Evolutionary conservation across 2,329 filamentous ascomycete species (phyloP), one percentile per base, ranked within the genome.

Genomic region (Aspergillus thermomutatus): DNA sequence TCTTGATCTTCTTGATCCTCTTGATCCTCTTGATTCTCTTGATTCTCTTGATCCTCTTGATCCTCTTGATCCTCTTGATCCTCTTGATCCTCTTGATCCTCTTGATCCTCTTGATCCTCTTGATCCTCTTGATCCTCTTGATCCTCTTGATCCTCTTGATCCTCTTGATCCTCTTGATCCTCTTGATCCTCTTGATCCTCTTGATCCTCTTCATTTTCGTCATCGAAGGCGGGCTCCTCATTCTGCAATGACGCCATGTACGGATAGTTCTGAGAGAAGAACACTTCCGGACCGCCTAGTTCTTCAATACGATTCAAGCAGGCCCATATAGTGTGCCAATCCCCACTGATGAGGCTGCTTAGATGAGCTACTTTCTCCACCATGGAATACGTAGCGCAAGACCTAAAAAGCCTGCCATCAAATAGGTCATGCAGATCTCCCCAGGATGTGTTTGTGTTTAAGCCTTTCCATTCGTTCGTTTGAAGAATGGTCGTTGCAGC

Each of bases 371-470:
- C n/a, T 11, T 40, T 53, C 11, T 53, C 28, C 10, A 14, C 43
- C 9, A 25, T 23, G 11, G 7, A 26, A 28, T 21, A 11, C 14
- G 43, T 11, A 19, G 17, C 19, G 25, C 52, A 53, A 17, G 45
- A 53, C 19, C 28, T 45, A 9, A 53, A 45, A 26, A 53, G 26
- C 19, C 52, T 53, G 6, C 52, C 52, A n/a, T 53, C 45, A 19
- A 53, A 10, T 7, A 53, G 43, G 27, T 53, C 52, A 40, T 53
- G 28, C n/a, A 53, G n/a, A 25, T 49, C 41, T 11, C 3, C 27
- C 3, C 17, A 11, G 11, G 21, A 19, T 11, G 6, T n/a, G 19
- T 25, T 26, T 9, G 2, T n/a, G 14, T 9, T 14, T 19, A 21
- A 14, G 14, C 10, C 3, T 26, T 56, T 45, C 31, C 54, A 56